Percentiles rank a stretch among this genome's conserved stretches.
Conservation (phyloP, 371 early-diverging fungal species). For the Saksenaea oblongispora region DNA sequence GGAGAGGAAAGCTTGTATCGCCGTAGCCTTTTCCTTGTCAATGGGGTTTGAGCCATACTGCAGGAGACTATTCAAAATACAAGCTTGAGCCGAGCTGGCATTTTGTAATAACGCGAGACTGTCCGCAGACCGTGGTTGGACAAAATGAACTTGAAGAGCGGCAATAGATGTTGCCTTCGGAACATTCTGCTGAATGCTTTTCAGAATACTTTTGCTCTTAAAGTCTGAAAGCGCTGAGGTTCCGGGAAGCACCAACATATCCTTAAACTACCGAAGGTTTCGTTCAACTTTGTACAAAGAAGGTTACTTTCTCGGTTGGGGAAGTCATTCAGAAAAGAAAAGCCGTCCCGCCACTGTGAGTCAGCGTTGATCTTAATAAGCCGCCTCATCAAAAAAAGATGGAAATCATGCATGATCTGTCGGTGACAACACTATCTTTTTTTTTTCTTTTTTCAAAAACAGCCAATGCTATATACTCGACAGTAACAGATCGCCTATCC, state of each 20-base stretch:
- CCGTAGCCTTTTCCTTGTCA: slow-evolving; percentile 23
- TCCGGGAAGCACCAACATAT: slow-evolving; percentile 79
- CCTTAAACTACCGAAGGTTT: slow-evolving; percentile 5
- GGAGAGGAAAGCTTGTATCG: slow-evolving; percentile 42
- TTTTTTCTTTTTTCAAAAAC: neutral
- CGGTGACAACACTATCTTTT: neutral
- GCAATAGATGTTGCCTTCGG: slow-evolving; percentile 52
- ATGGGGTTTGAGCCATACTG: slow-evolving; percentile 50
- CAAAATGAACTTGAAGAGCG: slow-evolving; percentile 75
- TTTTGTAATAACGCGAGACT: slow-evolving; percentile 31
- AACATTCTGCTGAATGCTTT: slow-evolving; percentile 50
- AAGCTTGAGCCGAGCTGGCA: slow-evolving; percentile 35
- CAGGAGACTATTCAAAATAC: slow-evolving; percentile 48
- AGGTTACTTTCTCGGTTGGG: neutral
- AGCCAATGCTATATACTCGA: no score
- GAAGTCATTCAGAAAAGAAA: neutral
- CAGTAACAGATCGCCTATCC: no score
- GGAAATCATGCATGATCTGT: neutral
- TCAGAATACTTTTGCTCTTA: slow-evolving; percentile 60
- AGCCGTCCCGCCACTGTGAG: slow-evolving; percentile 1
- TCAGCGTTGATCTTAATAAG: slow-evolving; percentile 3
- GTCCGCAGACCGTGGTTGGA: slow-evolving; percentile 55
- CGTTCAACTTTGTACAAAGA: neutral
- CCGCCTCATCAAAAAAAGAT: neutral
- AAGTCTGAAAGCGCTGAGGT: slow-evolving; percentile 75